Evolutionary conservation across 2,329 filamentous ascomycete genomes (phyloP), one percentile per base, ranked within the genome.

Genomic region (Plectosphaerella sp.): DNA sequence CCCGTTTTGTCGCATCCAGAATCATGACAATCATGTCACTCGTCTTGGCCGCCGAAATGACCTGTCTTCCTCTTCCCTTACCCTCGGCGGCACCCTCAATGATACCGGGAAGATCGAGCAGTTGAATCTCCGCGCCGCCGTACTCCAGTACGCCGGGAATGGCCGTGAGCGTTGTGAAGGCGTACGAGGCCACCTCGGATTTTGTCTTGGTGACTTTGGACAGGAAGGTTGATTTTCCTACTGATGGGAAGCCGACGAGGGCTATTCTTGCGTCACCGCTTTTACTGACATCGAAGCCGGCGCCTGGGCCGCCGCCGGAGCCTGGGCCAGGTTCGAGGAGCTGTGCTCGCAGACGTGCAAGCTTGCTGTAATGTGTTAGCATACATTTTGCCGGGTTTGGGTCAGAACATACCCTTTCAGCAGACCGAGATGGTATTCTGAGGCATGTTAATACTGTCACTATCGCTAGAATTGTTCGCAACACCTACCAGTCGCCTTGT

Each of bases 191-290:
- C 25, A 97, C 91, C 69, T 97, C 93, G 48, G 91, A 96, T 65
- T 91, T 91, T 39, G 95, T 99, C 74, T 96, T 97, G 48, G 94
- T 99, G 68, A 99, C 95, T 67, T 97, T 97, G 47, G 92, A 97
- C n/a, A 99, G 71, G 67, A 99, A 97, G 0, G 94, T 99, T 3
- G 94, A 99, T 76, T 99, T 99, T 68, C 94, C 94, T 49, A 99
- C 94, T 0, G 95, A 99, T 0, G 95, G 94, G 63, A 99, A 99
- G n/a, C 94, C 94, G 50, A 99, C 95, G 2, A 99, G 83, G 2
- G 95, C 91, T 72, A 99, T 97, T 64, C 94, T 86, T 14, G 94
- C 94, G 76, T 99, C 94, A 57, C 94, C 94, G 59, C 88, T 93
- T 73, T 99, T 99, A 69, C 88, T 94, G 42, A 99, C 94, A 66